Evolutionary conservation across 495 filamentous ascomycete species (phyloP), one percentile per base, ranked within the genome.

Genomic region (Penicillium turbatum): DNA sequence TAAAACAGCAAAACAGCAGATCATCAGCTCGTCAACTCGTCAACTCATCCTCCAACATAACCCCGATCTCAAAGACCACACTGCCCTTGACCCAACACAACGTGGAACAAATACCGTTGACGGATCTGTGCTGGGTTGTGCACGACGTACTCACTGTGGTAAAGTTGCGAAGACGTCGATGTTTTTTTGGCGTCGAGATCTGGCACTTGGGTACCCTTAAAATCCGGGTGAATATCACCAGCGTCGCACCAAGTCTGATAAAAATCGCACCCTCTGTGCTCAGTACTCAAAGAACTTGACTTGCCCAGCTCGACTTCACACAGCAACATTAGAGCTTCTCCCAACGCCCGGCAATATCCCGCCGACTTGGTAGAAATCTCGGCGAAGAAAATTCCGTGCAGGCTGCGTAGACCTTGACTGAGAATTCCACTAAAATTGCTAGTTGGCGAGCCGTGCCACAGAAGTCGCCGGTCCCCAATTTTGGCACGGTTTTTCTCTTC

Each of bases 381-480:
- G 19, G 62, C 53, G 15, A 62, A 51, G 26, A 43, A 64, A 9
- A 64, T 48, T 5, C 48, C 53, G 3, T 29, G 8, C 26, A 26
- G n/a, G 29, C 17, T 32, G 11, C 85, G 83, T 6, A 93, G 74
- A 12, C 89, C 89, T 63, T 90, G 84, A 37, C 76, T 82, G 17
- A 92, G 73, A 27, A 92, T 90, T 35, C 86, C 85, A 35, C 78
- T 79, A 60, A 85, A 90, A 60, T 91, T 90, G 17, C 80, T 85
- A 15, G 71, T 67, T 0, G 80, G 72, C 0, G 67, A 67, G 15
- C 87, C 88, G 60, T 93, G 89, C 88, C 89, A 93, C 8, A 93
- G 74, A 6, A 92, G 80, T 17, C 80, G 77, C 26, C 82, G 76
- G 44, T 87, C 76, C 27, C 67, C 70, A 7, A 38, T 27, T 1